These are phyloP conservation scores for Lathyrus oleraceus DNA, from an alignment of 306 rosid species.

Conservation along the genomic window DNA sequence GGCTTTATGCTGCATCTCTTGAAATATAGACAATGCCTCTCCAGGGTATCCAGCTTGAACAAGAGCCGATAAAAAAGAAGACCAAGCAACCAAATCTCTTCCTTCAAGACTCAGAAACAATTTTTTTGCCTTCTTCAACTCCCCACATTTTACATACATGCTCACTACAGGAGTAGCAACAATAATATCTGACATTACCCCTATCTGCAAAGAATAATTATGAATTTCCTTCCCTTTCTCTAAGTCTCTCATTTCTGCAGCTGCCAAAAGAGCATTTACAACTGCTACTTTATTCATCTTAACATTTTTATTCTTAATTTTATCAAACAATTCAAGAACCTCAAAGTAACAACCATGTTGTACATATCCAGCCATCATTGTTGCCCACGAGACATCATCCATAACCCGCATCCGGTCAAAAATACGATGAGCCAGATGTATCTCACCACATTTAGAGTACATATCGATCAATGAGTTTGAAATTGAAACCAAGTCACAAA, in stretches of 20 bases:
- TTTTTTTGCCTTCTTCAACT: slow-evolving; percentile 53
- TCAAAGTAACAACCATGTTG: slow-evolving; percentile 48
- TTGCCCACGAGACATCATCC: slow-evolving; percentile 64
- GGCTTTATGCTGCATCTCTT: slow-evolving; percentile 46
- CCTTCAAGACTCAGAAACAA: slow-evolving; percentile 44
- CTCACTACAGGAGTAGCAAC: slow-evolving; percentile 59
- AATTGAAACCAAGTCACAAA: slow-evolving; percentile 45
- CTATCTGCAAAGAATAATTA: slow-evolving; percentile 42
- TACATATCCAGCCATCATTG: slow-evolving; percentile 67
- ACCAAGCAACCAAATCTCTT: slow-evolving; percentile 67
- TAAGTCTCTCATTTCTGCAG: slow-evolving; percentile 56
- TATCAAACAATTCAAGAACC: slow-evolving; percentile 57
- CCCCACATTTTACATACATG: slow-evolving; percentile 72
- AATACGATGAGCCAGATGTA: slow-evolving; percentile 42
- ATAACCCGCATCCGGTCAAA: slow-evolving; percentile 46
- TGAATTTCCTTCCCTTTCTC: slow-evolving; percentile 61
- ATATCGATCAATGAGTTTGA: slow-evolving; percentile 67
- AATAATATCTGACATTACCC: slow-evolving; percentile 46
- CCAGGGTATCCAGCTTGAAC: slow-evolving; percentile 57
- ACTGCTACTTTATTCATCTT: slow-evolving; percentile 53
- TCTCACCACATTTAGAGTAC: slow-evolving; percentile 66
- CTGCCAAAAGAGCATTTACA: slow-evolving; percentile 60
- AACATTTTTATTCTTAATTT: slow-evolving; percentile 35
- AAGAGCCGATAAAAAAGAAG: slow-evolving; percentile 62
- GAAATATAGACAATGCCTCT: slow-evolving; percentile 56